A percentile compares a stretch with the other conserved stretches of the same genome.
phyloP scores from a whole-genome alignment of 202 grass and related monocot species.

The Tripidium arundinaceum region DNA sequence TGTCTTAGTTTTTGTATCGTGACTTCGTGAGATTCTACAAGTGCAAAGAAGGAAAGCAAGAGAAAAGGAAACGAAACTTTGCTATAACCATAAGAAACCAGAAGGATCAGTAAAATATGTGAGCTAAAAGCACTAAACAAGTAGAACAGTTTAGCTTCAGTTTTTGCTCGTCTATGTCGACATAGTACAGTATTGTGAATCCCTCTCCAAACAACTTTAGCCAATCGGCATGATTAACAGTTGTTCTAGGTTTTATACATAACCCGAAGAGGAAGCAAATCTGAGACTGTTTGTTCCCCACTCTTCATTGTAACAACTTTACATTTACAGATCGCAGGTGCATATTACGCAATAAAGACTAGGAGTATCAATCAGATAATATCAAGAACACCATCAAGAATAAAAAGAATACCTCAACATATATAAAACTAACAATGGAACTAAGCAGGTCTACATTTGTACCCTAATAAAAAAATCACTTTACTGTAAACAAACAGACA shows the following conservation, averaged over 20 bases:
- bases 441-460: slow-evolving; percentile 7
- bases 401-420: slow-evolving; percentile 15
- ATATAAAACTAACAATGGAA: slow-evolving; percentile 20
- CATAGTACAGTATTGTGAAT: not conserved
- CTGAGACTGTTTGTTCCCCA: not conserved
- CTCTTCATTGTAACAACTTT: not conserved
- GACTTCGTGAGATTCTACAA: not conserved
- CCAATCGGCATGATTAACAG: not conserved
- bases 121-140: slow-evolving; percentile 8
- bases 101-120: slow-evolving; percentile 33
- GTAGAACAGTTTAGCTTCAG: not conserved
- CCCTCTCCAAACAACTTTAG: not conserved
- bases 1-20: not conserved
- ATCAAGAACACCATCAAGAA: not conserved
- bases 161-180: not conserved
- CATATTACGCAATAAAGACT: not conserved
- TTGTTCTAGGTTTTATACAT: not conserved
- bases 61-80: not conserved
- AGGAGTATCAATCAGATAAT: not conserved
- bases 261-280: not conserved
- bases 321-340: not conserved
- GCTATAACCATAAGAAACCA: slow-evolving; percentile 38
- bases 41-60: not conserved
- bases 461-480: not conserved
- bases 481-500: not conserved